These are phyloP conservation scores for Tubosaeta sp. DNA, from an alignment of 768 basidiomycete genomes.

Conservation along the genomic window DNA sequence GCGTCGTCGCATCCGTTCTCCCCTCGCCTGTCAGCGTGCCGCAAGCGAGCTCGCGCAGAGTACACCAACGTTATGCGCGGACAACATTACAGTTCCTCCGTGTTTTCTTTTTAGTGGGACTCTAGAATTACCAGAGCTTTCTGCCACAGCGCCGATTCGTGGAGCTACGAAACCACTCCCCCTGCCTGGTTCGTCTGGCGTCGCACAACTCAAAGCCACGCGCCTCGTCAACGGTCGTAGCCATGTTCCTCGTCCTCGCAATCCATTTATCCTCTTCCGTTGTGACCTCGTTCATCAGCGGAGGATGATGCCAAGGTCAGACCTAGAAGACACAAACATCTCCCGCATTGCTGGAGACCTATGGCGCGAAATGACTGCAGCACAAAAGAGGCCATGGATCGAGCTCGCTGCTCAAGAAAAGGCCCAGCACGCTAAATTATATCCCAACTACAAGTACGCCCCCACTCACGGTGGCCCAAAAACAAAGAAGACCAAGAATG, in stretches of 20 bases:
- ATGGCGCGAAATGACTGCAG: constrained; percentile 54
- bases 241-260: constrained; percentile 69
- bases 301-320: constrained; percentile 48
- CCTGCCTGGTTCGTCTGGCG: constrained; percentile 23
- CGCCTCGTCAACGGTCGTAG: constrained; percentile 20
- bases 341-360: constrained; percentile 61
- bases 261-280: constrained; percentile 79
- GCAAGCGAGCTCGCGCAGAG: constrained; percentile 8
- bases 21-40: constrained; percentile 2
- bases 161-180: constrained; percentile 19
- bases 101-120: constrained; percentile 6
- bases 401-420: constrained; percentile 48
- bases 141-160: neutral
- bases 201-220: constrained; percentile 11
- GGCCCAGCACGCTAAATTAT: constrained; percentile 34
- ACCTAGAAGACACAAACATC: constrained; percentile 66
- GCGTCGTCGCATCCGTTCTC: constrained; percentile 12
- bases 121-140: constrained; percentile 3
- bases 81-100: constrained; percentile 9
- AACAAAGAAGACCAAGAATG: constrained; percentile 17
- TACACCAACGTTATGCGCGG: constrained; percentile 4
- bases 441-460: constrained; percentile 44
- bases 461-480: constrained; percentile 25
- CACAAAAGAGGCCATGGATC: constrained; percentile 47
- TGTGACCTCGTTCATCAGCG: constrained; percentile 67